These are phyloP conservation scores for Lachnellula suecica DNA, from an alignment of 2,329 filamentous ascomycete species.

Conservation along the genomic window DNA sequence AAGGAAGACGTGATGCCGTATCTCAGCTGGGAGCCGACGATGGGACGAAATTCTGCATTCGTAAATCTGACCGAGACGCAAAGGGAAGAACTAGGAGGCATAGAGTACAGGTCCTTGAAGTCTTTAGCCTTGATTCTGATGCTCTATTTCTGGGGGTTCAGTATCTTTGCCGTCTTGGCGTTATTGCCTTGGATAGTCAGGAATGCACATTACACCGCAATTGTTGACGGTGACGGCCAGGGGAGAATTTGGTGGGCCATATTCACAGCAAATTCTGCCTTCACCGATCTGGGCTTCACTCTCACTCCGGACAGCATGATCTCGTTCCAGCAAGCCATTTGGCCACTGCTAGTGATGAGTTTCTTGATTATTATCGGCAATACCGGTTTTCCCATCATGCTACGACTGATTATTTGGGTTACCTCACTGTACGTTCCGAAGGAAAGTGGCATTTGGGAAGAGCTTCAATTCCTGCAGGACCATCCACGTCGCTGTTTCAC, in stretches of 20 bases:
- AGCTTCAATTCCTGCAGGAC: constrained; percentile 85
- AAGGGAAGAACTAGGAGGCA: constrained; percentile 90
- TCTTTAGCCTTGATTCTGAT: constrained; percentile 77
- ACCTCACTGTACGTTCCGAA: constrained; percentile 64
- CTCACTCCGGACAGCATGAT: constrained; percentile 93
- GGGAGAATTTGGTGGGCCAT: constrained; percentile 86
- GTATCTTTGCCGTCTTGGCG: constrained; percentile 70
- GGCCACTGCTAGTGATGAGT: constrained; percentile 73
- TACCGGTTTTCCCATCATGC: constrained; percentile 91
- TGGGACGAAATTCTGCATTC: constrained; percentile 91
- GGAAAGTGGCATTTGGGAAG: constrained; percentile 78
- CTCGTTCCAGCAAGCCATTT: constrained; percentile 76
- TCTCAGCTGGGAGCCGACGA: constrained; percentile 88
- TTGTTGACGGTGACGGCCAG: constrained; percentile 63
- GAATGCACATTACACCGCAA: constrained; percentile 57
- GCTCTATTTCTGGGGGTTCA: constrained; percentile 81
- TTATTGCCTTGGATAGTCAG: constrained; percentile 79
- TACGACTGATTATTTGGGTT: constrained; percentile 90
- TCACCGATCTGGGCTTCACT: constrained; percentile 94
- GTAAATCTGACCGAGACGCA: constrained; percentile 86
- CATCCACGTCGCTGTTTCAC: constrained; percentile 97
- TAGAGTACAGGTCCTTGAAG: constrained; percentile 92
- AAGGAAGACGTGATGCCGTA: constrained; percentile 75
- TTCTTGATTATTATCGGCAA: constrained; percentile 95
- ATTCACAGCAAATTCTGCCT: constrained; percentile 83